These are phyloP conservation scores for Vigna mungo DNA, from an alignment of 306 rosid genomes.

Conservation along the genomic window DNA sequence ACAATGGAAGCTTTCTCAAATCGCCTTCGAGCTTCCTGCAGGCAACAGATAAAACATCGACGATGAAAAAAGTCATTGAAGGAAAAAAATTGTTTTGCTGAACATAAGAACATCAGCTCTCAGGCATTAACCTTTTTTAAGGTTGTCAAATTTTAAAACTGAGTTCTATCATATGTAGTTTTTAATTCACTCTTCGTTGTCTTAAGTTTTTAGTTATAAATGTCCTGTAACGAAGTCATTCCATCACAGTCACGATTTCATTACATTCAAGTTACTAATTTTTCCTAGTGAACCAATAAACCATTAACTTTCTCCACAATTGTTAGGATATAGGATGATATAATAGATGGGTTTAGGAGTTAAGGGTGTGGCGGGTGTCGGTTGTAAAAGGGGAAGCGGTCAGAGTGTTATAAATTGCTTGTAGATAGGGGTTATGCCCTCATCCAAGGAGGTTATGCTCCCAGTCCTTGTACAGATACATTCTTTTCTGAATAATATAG, in stretches of 20 bases:
- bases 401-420: no score
- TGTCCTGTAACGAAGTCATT: neutral
- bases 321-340: no score
- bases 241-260: neutral
- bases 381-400: no score
- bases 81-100: slow-evolving; percentile 1
- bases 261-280: neutral
- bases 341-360: no score
- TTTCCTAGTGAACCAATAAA: neutral
- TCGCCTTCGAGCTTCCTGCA: slow-evolving; percentile 86
- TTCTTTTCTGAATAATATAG: no score
- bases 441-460: no score
- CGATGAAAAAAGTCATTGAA: slow-evolving; percentile 25
- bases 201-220: neutral
- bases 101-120: slow-evolving; percentile 21
- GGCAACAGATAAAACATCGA: slow-evolving; percentile 43
- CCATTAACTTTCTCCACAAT: neutral
- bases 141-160: slow-evolving; percentile 2
- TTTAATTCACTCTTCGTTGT: neutral
- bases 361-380: no score
- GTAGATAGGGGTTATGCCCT: no score
- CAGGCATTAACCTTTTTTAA: slow-evolving; percentile 13
- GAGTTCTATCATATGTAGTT: neutral
- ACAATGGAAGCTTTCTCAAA: slow-evolving; percentile 76
- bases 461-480: no score